phyloP scores from a whole-genome alignment of 306 rosid species.

The Trifolium dubium region DNA sequence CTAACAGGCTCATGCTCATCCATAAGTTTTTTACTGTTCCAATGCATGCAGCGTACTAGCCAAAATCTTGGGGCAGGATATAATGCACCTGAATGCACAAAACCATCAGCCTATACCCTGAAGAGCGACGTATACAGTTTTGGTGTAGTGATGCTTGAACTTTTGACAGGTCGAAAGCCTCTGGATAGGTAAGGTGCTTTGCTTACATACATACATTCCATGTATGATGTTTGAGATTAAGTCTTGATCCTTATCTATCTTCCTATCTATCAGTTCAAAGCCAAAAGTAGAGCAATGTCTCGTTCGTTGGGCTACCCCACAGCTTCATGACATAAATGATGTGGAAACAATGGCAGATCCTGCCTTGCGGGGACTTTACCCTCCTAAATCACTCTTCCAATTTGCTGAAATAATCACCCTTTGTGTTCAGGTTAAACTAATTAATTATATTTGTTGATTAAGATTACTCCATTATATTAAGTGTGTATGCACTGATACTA shows the following conservation, averaged over 20 bases:
- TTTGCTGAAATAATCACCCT: constrained; percentile 81
- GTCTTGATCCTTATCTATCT: background rate
- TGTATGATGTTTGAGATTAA: constrained; percentile 15
- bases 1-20: background rate
- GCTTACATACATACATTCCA: constrained; percentile 21
- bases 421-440: constrained; percentile 67
- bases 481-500: background rate
- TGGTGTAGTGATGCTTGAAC: constrained; percentile 91
- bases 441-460: constrained; percentile 8
- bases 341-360: constrained; percentile 79
- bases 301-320: constrained; percentile 86
- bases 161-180: constrained; percentile 87
- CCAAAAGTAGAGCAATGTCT: constrained; percentile 67
- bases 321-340: constrained; percentile 72
- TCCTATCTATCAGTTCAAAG: constrained; percentile 52
- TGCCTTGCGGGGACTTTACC: constrained; percentile 84
- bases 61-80: constrained; percentile 79
- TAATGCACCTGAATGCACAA: constrained; percentile 86
- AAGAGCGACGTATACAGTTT: constrained; percentile 87
- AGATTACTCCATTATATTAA: background rate
- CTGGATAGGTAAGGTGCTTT: constrained; percentile 60
- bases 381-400: constrained; percentile 78
- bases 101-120: constrained; percentile 62
- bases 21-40: background rate
- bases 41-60: constrained; percentile 58